Evolutionary conservation across 2,329 filamentous ascomycete species (phyloP).

Genomic region (Xylaria sp.): DNA sequence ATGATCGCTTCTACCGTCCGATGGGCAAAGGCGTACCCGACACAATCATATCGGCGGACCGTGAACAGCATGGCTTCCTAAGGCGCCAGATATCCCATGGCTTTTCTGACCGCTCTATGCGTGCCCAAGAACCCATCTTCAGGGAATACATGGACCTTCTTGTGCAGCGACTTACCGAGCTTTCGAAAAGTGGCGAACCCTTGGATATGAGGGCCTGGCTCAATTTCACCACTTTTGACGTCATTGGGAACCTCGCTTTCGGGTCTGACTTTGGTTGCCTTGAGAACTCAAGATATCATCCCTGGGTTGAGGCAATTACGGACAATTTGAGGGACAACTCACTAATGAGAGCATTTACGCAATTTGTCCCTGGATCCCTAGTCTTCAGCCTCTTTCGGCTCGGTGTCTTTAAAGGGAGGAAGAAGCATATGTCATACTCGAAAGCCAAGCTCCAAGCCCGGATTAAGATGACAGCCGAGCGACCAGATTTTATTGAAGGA

Average conservation of each 20-base stretch:
- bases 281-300: constrained; percentile 28
- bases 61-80: constrained; percentile 23
- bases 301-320: constrained; percentile 37
- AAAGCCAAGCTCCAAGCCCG: constrained; percentile 13
- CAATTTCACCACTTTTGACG: constrained; percentile 42
- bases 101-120: constrained; percentile 41
- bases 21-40: constrained; percentile 19
- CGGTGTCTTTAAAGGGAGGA: constrained; percentile 24
- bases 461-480: constrained; percentile 11
- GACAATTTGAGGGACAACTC: constrained; percentile 18
- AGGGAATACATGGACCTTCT: constrained; percentile 40
- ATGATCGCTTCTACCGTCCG: constrained; percentile 23
- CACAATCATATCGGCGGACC: constrained; percentile 17
- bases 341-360: constrained; percentile 14
- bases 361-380: constrained; percentile 11
- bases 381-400: constrained; percentile 15
- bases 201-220: constrained; percentile 34
- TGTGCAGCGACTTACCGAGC: constrained; percentile 30
- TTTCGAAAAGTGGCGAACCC: neutral
- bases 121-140: constrained; percentile 42
- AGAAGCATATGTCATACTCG: constrained; percentile 12
- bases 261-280: constrained; percentile 39
- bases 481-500: constrained; percentile 33
- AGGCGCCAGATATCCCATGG: constrained; percentile 36
- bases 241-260: constrained; percentile 42